These are phyloP conservation scores for Mrakia hoshinonis DNA, from an alignment of 768 basidiomycete species.

Conservation along the genomic window DNA sequence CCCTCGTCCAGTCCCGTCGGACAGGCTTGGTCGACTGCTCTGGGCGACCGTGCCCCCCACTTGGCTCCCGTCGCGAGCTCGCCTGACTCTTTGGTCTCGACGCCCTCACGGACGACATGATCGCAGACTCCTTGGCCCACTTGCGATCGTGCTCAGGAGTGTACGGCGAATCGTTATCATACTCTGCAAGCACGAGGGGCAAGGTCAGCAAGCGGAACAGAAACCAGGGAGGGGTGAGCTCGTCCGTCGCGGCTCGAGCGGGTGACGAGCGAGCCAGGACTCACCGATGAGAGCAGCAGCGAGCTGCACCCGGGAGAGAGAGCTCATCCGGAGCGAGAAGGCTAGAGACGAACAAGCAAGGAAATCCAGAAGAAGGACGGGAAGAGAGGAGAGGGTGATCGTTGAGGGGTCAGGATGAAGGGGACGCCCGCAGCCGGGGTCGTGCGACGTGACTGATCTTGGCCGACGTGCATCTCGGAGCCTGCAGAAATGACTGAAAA, in stretches of 20 bases:
- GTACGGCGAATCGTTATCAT: constrained; percentile 26
- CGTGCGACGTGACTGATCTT: no score
- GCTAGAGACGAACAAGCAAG: not conserved
- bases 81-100: not conserved
- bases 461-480: no score
- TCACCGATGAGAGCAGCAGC: constrained; percentile 28
- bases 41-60: no score
- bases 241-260: not conserved
- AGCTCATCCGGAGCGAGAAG: not conserved
- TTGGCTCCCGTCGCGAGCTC: no score
- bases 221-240: not conserved
- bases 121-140: constrained; percentile 24
- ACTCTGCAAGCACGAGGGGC: constrained; percentile 4
- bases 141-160: not conserved
- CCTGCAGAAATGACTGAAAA: no score
- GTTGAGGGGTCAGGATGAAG: no score
- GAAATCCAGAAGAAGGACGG: not conserved
- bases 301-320: constrained; percentile 23
- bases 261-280: not conserved
- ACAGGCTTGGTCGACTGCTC: not conserved
- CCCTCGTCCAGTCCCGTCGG: constrained; percentile 5
- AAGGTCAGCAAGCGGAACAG: not conserved
- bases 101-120: constrained; percentile 7
- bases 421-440: no score
- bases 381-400: not conserved